Evolutionary conservation across 108 stramenopile species (phyloP).

Genomic region (Nitzschia palea): DNA sequence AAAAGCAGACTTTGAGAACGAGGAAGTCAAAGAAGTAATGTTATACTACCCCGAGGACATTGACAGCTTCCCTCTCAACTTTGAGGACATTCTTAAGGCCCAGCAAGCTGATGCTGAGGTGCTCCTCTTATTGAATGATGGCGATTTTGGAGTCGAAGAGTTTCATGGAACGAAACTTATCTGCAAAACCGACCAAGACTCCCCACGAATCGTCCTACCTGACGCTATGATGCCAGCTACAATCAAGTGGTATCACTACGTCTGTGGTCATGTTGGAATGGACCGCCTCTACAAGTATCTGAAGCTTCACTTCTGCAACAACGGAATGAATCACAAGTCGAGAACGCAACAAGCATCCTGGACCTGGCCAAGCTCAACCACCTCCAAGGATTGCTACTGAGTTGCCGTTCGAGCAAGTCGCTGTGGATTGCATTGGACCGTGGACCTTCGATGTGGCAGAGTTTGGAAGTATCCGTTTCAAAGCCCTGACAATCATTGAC

Average conservation of each 20-base stretch:
- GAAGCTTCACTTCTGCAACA: neutral
- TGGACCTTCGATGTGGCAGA: slow-evolving; percentile 28
- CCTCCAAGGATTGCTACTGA: slow-evolving; percentile 9
- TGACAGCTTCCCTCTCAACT: neutral
- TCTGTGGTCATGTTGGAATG: slow-evolving; percentile 29
- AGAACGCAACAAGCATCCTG: slow-evolving; percentile 13
- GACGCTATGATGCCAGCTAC: neutral
- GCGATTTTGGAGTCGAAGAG: neutral
- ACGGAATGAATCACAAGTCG: neutral
- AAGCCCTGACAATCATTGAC: slow-evolving; percentile 42
- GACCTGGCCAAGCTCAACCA: slow-evolving; percentile 20
- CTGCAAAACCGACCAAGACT: slow-evolving; percentile 5
- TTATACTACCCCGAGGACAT: neutral
- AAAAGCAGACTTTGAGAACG: too few species aligned
- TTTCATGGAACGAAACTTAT: neutral
- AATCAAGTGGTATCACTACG: slow-evolving; percentile 41
- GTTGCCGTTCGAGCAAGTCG: slow-evolving; percentile 27
- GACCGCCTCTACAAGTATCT: slow-evolving; percentile 5
- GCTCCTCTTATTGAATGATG: too few species aligned
- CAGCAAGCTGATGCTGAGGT: too few species aligned
- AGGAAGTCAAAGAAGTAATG: too few species aligned
- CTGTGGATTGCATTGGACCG: slow-evolving; percentile 44
- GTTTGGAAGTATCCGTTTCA: slow-evolving; percentile 12
- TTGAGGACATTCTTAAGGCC: too few species aligned
- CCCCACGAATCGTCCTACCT: slow-evolving; percentile 45